phyloP scores from a whole-genome alignment of 164 flowering plant genomes.

The Platanus orientalis region DNA sequence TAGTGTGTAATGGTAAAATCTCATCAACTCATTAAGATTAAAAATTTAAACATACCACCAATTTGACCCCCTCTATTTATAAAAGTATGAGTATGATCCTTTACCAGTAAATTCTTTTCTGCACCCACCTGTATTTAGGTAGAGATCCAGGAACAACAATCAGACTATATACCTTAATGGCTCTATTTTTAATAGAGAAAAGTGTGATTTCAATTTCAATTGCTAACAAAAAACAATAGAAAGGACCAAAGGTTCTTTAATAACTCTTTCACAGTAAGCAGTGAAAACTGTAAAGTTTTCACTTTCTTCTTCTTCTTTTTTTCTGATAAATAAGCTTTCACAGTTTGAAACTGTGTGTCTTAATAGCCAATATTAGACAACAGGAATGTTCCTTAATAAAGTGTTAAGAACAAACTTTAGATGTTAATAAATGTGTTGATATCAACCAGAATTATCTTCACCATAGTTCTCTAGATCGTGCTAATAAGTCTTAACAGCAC shows the following conservation, averaged over 20 bases:
- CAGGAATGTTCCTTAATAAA: no score
- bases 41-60: constrained; percentile 58
- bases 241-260: neutral
- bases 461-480: no score
- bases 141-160: constrained; percentile 12
- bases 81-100: constrained; percentile 97
- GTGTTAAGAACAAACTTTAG: no score
- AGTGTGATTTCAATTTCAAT: no score
- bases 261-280: neutral
- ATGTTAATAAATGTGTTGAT: no score
- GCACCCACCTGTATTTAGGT: constrained; percentile 77
- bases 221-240: neutral
- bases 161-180: constrained; percentile 3
- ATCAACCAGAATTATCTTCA: no score
- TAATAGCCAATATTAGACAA: no score
- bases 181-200: neutral
- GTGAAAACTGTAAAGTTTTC: neutral
- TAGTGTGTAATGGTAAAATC: neutral
- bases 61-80: constrained; percentile 85
- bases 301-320: no score
- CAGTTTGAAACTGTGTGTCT: no score
- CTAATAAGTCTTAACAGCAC: no score
- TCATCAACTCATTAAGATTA: neutral
- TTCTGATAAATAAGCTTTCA: no score
- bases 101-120: constrained; percentile 83